These are phyloP conservation scores for Orbilia javanica DNA, from an alignment of 2,329 filamentous ascomycete species.

Conservation along the genomic window DNA sequence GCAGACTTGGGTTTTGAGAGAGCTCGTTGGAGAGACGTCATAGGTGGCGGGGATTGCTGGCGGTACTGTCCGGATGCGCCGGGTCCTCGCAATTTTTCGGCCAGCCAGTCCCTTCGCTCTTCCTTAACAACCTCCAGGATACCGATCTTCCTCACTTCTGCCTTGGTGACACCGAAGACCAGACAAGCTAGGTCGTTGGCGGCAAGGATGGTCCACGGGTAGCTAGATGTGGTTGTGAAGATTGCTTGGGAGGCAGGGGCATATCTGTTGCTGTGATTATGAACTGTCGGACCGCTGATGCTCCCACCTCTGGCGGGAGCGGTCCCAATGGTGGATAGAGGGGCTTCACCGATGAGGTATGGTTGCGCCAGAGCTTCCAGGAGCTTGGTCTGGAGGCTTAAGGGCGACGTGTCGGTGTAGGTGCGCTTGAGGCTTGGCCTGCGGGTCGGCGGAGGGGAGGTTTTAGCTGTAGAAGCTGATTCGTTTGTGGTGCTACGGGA, in stretches of 20 bases:
- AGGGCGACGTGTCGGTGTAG: conserved; percentile 82
- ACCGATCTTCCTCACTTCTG: conserved; percentile 92
- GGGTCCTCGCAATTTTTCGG: conserved; percentile 80
- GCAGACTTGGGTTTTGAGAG: conserved; percentile 44
- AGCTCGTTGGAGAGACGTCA: conserved; percentile 48
- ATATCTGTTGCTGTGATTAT: conserved; percentile 91
- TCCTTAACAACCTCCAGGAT: conserved; percentile 95
- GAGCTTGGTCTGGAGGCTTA: conserved; percentile 83
- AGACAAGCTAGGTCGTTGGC: conserved; percentile 97
- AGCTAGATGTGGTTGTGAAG: conserved; percentile 90
- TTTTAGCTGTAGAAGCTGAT: conserved; percentile 69
- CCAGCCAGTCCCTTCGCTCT: conserved; percentile 88
- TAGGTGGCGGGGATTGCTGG: conserved; percentile 39
- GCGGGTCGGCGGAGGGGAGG: conserved; percentile 71
- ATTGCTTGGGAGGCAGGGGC: conserved; percentile 93
- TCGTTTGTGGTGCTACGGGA: conserved; percentile 72
- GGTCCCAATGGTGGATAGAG: conserved; percentile 53
- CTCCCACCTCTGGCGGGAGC: conserved; percentile 45
- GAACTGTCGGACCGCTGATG: conserved; percentile 72
- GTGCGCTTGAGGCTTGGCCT: conserved; percentile 83
- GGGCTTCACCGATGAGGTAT: conserved; percentile 70
- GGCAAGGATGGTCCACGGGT: conserved; percentile 94
- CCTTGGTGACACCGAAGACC: conserved; percentile 98
- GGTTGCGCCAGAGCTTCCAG: conserved; percentile 88
- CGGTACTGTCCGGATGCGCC: conserved; percentile 66